phyloP scores from a whole-genome alignment of 2,329 filamentous ascomycete genomes.

The Claviceps pusilla region DNA sequence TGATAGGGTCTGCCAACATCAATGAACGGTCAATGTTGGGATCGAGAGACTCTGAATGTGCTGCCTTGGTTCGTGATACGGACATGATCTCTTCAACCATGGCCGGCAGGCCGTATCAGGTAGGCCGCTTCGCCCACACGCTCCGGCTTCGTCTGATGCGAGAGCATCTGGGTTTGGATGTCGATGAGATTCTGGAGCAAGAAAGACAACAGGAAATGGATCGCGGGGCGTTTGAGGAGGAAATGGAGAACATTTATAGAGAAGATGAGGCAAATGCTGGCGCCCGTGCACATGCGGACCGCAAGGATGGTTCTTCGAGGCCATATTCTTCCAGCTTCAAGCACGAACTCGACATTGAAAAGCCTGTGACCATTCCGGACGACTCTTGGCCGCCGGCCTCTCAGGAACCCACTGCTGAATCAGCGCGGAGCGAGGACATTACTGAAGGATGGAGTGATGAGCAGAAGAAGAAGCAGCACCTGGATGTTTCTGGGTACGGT shows the following conservation, averaged over 20 bases:
- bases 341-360: constrained; percentile 36
- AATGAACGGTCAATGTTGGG: constrained; percentile 95
- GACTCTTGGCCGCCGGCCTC: constrained; percentile 5
- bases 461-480: constrained; percentile 43
- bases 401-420: neutral
- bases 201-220: constrained; percentile 55
- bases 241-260: constrained; percentile 49
- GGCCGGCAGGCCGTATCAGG: constrained; percentile 76
- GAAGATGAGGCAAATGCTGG: constrained; percentile 19
- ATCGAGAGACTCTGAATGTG: constrained; percentile 79
- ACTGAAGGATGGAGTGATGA: neutral
- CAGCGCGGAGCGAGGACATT: neutral
- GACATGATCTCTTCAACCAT: constrained; percentile 87
- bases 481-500: constrained; percentile 68
- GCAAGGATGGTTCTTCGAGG: constrained; percentile 21
- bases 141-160: constrained; percentile 88
- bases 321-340: constrained; percentile 46
- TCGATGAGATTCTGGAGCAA: constrained; percentile 77
- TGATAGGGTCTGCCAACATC: constrained; percentile 97
- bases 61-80: constrained; percentile 78
- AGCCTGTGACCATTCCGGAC: constrained; percentile 34
- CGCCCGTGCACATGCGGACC: constrained; percentile 18
- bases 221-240: constrained; percentile 37
- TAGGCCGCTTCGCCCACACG: constrained; percentile 84
- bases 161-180: constrained; percentile 89